phyloP scores from a whole-genome alignment of 805 yeast species.

The Metschnikowia drakensbergensis region DNA sequence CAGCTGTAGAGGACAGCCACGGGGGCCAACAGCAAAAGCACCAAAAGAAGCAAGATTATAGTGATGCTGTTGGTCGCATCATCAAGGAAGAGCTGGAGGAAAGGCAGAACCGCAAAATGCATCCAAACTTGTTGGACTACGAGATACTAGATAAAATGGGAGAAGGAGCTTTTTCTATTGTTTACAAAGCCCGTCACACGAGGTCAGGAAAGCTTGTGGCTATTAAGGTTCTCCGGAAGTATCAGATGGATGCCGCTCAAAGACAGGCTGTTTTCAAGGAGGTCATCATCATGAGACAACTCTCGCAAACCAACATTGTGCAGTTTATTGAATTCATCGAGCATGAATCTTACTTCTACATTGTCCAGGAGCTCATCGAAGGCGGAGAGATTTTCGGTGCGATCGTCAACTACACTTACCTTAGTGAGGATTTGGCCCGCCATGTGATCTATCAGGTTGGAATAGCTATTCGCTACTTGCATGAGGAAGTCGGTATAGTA shows the following conservation, averaged over 20 bases:
- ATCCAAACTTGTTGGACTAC: conserved; percentile 22
- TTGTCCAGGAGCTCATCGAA: conserved; percentile 61
- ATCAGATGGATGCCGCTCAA: conserved; percentile 48
- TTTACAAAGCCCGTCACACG: conserved; percentile 63
- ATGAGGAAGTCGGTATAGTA: conserved; percentile 57
- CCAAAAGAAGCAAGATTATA: conserved; percentile 6
- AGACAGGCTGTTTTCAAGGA: conserved; percentile 62
- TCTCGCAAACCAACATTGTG: conserved; percentile 59
- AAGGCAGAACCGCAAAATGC: conserved; percentile 4
- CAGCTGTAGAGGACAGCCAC: conserved; percentile 6
- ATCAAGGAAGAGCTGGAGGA: conserved; percentile 12
- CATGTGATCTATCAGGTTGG: conserved; percentile 74
- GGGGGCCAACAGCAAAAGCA: not conserved
- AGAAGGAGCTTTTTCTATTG: conserved; percentile 89
- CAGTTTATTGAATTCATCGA: conserved; percentile 53
- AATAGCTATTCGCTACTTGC: conserved; percentile 64
- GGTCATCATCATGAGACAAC: conserved; percentile 65
- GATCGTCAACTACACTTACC: conserved; percentile 72
- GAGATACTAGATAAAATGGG: conserved; percentile 45
- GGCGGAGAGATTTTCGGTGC: conserved; percentile 84
- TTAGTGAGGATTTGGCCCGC: conserved; percentile 66
- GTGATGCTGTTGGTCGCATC: conserved; percentile 13
- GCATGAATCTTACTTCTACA: conserved; percentile 50
- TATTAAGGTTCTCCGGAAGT: conserved; percentile 69
- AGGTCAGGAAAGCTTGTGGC: conserved; percentile 52